Evolutionary conservation across 1,139 yeast genomes (phyloP).

Genomic region (Kodamaea derodonti): DNA sequence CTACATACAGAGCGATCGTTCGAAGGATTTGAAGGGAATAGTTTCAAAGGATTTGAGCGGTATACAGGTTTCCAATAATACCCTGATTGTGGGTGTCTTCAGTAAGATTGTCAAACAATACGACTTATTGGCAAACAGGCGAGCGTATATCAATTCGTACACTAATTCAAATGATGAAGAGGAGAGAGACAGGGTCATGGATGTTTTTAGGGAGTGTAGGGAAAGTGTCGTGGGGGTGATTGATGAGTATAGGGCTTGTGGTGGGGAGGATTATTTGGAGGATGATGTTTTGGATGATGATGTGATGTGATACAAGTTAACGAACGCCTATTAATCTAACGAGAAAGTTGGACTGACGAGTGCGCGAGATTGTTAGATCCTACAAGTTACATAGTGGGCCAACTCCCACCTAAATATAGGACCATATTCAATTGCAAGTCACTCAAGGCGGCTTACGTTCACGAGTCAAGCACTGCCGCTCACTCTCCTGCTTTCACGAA

Average conservation of each 20-base stretch:
- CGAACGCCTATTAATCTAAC: too few relatives aligned
- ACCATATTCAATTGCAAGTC: too few relatives aligned
- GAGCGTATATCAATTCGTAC: slow-evolving; percentile 84
- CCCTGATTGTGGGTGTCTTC: slow-evolving; percentile 65
- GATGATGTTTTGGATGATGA: slow-evolving; percentile 28
- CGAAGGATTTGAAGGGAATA: slow-evolving; percentile 7
- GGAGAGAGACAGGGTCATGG: slow-evolving; percentile 49
- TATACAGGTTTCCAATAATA: slow-evolving; percentile 72
- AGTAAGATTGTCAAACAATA: slow-evolving; percentile 69
- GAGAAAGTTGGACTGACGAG: too few relatives aligned
- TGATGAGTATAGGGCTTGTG: slow-evolving; percentile 68
- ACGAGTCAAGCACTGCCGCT: too few relatives aligned
- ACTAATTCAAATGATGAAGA: slow-evolving; percentile 47
- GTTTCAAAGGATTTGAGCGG: slow-evolving; percentile 39
- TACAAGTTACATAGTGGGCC: too few relatives aligned
- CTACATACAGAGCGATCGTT: slow-evolving; percentile 21
- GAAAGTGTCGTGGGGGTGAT: slow-evolving; percentile 67
- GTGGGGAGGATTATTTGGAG: slow-evolving; percentile 50
- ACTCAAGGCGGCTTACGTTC: too few relatives aligned
- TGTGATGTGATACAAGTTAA: slow-evolving; percentile 8
- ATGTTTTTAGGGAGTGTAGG: slow-evolving; percentile 75
- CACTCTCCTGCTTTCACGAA: too few relatives aligned
- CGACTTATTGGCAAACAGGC: slow-evolving; percentile 72
- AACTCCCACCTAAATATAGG: too few relatives aligned
- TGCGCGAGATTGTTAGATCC: not conserved